Evolutionary conservation across 495 filamentous ascomycete genomes (phyloP), one percentile per base, ranked within the genome.

Genomic region (Lentithecium fluviatile): DNA sequence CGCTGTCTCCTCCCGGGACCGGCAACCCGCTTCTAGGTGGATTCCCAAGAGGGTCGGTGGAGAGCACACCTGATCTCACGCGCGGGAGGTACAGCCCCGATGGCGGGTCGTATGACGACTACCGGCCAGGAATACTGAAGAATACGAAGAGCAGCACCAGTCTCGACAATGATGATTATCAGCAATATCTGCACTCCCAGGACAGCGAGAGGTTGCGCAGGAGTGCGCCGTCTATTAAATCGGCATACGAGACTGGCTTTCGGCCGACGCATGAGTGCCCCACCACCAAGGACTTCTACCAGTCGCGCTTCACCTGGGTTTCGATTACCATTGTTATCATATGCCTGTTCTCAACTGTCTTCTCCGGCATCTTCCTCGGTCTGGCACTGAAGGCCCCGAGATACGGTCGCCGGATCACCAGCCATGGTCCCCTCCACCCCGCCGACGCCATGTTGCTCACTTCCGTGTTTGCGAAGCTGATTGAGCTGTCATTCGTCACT

Each of bases 401-500:
- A 42, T 91, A 84, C 66, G 83, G 85, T 32, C 71, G 71, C 6
- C 63, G 34, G 13, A 79, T 91, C 34, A 75, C 78, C 5, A 73
- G 69, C 0, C 70, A 77, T 10, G 78, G 78, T 2, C 64, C 69
- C 0, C 46, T 90, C 19, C 73, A 73, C 0, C 78, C 82, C 0
- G 77, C 80, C 0, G 85, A 80, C 0, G 87, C 87, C 0, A 82
- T 79, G 32, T 58, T 88, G 8, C 66, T 91, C 0, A 85, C 79
- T 51, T 78, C 85, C 0, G 69, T 87, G 15, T 76, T 89, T 54
- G 86, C 87, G 0, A 91, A 89, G 72, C 83, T 82, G 0, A 88
- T 91, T 50, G 88, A 92, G 71, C 67, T 89, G 62, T 81, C 85
- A 0, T 92, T 89, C 67, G 87, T 90, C 17, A 89, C 88, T 0